Conservation (phyloP, 2,329 filamentous ascomycete genomes). For the Aspergillus quadrilineatus region DNA sequence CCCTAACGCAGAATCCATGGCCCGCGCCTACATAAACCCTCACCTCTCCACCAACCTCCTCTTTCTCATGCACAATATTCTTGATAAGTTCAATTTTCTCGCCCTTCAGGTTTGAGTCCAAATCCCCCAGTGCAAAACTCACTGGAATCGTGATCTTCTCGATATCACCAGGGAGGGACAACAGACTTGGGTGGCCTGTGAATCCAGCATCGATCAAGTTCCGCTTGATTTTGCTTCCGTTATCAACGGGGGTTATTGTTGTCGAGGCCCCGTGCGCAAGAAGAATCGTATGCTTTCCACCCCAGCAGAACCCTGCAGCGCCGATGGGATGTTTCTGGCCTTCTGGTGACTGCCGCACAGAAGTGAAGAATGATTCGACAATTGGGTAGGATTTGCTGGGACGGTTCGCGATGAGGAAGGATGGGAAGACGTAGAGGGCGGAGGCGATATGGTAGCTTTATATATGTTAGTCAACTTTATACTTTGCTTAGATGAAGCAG, state of each 20-base stretch:
- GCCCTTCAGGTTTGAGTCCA: slow-evolving; percentile 22
- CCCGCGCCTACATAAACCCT: slow-evolving; percentile 27
- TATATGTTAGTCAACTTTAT: not conserved
- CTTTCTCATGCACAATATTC: slow-evolving; percentile 20
- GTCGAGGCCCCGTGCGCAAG: slow-evolving; percentile 42
- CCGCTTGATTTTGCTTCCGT: slow-evolving; percentile 16
- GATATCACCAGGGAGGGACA: slow-evolving; percentile 51
- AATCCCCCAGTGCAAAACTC: slow-evolving; percentile 26
- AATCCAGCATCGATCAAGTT: slow-evolving; percentile 54
- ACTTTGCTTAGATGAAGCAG: not conserved
- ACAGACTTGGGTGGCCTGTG: slow-evolving; percentile 53
- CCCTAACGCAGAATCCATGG: slow-evolving; percentile 32
- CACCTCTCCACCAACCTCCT: slow-evolving; percentile 27
- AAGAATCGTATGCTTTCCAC: slow-evolving; percentile 55
- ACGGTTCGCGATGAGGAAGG: slow-evolving; percentile 29
- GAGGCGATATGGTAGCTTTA: slow-evolving; percentile 20
- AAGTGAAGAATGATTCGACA: slow-evolving; percentile 39
- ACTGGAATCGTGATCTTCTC: slow-evolving; percentile 26
- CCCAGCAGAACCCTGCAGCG: slow-evolving; percentile 64
- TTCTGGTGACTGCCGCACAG: slow-evolving; percentile 34
- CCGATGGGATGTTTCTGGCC: slow-evolving; percentile 45
- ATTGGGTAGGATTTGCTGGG: slow-evolving; percentile 32
- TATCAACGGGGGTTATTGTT: not conserved
- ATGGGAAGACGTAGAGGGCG: slow-evolving; percentile 14
- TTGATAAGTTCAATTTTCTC: slow-evolving; percentile 24